phyloP scores from a whole-genome alignment of 148 eudicot species.

The Camellia lanceoleosa region DNA sequence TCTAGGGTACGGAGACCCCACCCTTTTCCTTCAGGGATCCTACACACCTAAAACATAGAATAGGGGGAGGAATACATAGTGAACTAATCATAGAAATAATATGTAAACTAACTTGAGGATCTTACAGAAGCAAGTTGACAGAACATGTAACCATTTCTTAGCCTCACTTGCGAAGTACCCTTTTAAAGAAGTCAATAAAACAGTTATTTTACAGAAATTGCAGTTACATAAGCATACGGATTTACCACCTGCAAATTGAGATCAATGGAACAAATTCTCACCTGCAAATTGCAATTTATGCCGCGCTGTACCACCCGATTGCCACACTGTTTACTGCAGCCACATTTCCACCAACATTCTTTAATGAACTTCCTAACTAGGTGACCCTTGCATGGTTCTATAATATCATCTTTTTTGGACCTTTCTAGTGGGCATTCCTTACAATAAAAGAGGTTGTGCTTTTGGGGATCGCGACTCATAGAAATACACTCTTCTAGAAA shows the following conservation, averaged over 20 bases:
- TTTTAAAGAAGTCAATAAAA: not conserved
- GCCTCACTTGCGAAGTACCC: not conserved
- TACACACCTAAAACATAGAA: conserved; percentile 59
- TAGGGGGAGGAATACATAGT: not conserved
- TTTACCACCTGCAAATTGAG: not conserved
- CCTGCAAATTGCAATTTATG: conserved; percentile 64
- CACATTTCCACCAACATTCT: conserved; percentile 89
- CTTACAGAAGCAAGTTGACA: not conserved
- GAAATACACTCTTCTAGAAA: conserved; percentile 59
- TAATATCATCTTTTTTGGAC: conserved; percentile 38
- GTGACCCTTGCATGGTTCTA: conserved; percentile 72
- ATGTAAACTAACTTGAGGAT: conserved; percentile 2
- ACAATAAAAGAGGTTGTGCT: conserved; percentile 42
- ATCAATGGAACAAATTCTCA: conserved; percentile 21
- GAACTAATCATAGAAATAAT: not conserved
- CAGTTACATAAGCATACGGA: not conserved
- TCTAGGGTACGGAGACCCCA: conserved; percentile 86
- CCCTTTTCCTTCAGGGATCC: conserved; percentile 82
- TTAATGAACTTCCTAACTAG: conserved; percentile 64
- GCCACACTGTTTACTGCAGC: conserved; percentile 69
- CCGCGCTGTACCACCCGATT: conserved; percentile 85
- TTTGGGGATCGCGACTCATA: conserved; percentile 41
- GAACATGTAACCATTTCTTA: not conserved
- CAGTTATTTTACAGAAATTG: not conserved
- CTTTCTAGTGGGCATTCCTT: conserved; percentile 70